Evolutionary conservation across 345 rosid genomes (phyloP).

Genomic region (Gossypium bickii): DNA sequence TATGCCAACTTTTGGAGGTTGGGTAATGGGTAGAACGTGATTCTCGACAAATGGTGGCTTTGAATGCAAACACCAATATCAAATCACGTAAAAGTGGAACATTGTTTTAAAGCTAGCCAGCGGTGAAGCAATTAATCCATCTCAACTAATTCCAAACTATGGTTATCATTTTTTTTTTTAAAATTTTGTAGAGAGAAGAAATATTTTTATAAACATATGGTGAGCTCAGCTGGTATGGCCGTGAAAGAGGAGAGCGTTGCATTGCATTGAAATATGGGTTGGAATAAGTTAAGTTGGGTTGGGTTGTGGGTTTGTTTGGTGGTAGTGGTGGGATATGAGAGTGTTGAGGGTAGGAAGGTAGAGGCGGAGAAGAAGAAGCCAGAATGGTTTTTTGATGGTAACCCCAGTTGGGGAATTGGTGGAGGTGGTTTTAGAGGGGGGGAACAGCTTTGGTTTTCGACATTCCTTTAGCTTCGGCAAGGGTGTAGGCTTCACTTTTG

Average conservation of each 20-base stretch:
- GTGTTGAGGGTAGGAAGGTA: conserved; percentile 1
- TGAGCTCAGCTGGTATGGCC: background rate
- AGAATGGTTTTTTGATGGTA: conserved; percentile 5
- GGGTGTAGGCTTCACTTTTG: background rate
- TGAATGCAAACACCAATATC: too few species aligned
- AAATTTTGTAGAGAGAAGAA: too few species aligned
- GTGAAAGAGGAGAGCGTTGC: background rate
- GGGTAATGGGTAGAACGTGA: background rate
- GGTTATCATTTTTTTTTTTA: background rate
- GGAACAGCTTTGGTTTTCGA: background rate
- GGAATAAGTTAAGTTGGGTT: background rate
- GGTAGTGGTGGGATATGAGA: background rate
- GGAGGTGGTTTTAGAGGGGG: background rate
- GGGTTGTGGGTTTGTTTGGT: background rate
- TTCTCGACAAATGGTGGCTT: background rate
- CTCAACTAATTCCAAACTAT: background rate
- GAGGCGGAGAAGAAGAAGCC: background rate
- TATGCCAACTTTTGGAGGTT: background rate
- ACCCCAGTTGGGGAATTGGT: background rate
- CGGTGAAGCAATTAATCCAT: background rate
- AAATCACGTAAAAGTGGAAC: too few species aligned
- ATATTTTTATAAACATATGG: background rate
- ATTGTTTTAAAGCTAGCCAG: too few species aligned
- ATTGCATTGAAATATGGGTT: background rate
- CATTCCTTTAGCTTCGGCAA: conserved; percentile 6